Percentiles rank a stretch among this genome's conserved stretches.
These are phyloP conservation scores for Akanthomyces muscarius DNA, from an alignment of 2,329 filamentous ascomycete genomes.

Conservation along the genomic window DNA sequence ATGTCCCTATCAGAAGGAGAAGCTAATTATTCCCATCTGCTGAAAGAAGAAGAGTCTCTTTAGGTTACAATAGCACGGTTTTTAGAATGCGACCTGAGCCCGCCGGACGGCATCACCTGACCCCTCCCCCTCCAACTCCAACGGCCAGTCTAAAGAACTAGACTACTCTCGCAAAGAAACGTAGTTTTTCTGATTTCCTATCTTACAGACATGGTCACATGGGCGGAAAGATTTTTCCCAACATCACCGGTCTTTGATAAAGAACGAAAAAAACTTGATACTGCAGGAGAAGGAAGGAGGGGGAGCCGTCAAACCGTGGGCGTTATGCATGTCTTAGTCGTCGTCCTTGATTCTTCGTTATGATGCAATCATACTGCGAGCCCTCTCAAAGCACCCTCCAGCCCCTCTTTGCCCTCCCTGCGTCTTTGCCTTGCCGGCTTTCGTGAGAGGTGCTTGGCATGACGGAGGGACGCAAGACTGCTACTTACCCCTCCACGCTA, in stretches of 20 bases:
- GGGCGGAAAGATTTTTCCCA: not conserved
- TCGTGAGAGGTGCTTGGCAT: not conserved
- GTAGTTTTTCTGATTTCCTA: not conserved
- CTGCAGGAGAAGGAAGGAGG: not conserved
- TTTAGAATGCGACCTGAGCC: not conserved
- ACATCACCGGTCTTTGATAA: not conserved
- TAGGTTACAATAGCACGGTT: not conserved
- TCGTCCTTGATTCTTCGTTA: not conserved
- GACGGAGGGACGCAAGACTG: not conserved
- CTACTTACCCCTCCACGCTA: not conserved
- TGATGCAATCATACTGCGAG: conserved; percentile 5
- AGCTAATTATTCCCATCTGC: not conserved
- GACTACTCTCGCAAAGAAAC: no score
- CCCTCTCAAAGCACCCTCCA: not conserved
- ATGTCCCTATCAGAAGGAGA: not conserved
- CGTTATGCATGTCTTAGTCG: conserved; percentile 3
- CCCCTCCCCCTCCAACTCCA: not conserved
- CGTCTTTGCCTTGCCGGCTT: no score
- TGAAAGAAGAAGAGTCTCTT: not conserved
- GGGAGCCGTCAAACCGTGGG: not conserved
- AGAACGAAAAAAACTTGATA: not conserved
- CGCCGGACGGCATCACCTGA: not conserved
- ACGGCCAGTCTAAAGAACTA: not conserved
- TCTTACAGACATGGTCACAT: not conserved
- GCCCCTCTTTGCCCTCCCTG: no score